phyloP scores from a whole-genome alignment of 225 moss, liverwort and hornwort genomes.

The Pseudisothecium myosuroides region DNA sequence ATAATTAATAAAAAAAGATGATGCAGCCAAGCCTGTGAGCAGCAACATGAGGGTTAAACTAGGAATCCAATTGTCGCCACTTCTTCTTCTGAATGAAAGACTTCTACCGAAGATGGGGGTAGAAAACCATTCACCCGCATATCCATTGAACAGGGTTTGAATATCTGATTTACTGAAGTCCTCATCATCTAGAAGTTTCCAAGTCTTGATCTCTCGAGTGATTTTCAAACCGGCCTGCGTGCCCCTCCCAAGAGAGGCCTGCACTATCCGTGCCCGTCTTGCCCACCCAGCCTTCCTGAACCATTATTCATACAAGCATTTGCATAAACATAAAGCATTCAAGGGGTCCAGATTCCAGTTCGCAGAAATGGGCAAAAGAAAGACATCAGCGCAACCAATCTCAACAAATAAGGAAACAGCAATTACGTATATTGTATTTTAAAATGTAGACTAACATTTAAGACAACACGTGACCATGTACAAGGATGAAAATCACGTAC shows the following conservation, averaged over 20 bases:
- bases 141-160: conserved; percentile 71
- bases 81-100: conserved; percentile 29
- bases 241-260: conserved; percentile 55
- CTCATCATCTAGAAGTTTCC: conserved; percentile 74
- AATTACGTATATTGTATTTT: neutral
- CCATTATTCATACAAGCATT: neutral
- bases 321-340: neutral
- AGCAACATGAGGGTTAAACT: conserved; percentile 27
- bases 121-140: conserved; percentile 61
- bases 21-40: conserved; percentile 19
- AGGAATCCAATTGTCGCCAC: conserved; percentile 23
- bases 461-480: neutral
- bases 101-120: conserved; percentile 34
- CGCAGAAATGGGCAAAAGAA: neutral
- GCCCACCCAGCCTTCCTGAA: conserved; percentile 77
- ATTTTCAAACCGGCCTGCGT: conserved; percentile 11
- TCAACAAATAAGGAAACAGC: neutral
- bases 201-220: conserved; percentile 62
- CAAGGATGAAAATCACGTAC: conserved; percentile 6
- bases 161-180: conserved; percentile 40
- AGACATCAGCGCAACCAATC: neutral
- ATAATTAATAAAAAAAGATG: conserved; percentile 10
- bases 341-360: neutral
- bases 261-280: conserved; percentile 70
- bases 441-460: neutral